Percentiles rank a stretch among this genome's conserved stretches.
Evolutionary conservation across 1,284 basidiomycete species (phyloP).

Genomic region (Irpex sp.): DNA sequence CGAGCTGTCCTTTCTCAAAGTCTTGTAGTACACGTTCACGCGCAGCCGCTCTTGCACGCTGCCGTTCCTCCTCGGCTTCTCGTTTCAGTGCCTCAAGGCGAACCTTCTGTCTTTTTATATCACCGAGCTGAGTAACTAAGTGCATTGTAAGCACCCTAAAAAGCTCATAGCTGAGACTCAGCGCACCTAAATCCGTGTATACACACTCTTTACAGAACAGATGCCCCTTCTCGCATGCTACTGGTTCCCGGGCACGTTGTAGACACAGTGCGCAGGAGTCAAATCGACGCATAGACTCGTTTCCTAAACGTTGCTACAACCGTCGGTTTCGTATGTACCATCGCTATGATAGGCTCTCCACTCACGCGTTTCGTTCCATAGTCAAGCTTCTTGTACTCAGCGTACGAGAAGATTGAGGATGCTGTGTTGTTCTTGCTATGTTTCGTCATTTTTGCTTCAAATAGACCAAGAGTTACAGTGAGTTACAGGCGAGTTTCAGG

Average conservation of each 20-base stretch:
- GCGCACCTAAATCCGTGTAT: slow-evolving; percentile 70
- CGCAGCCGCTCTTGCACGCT: slow-evolving; percentile 64
- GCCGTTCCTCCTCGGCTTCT: slow-evolving; percentile 73
- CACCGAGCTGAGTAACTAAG: slow-evolving; percentile 82
- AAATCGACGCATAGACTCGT: slow-evolving; percentile 87
- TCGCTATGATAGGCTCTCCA: slow-evolving; percentile 5
- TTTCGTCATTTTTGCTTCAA: slow-evolving; percentile 63
- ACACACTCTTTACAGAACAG: slow-evolving; percentile 90
- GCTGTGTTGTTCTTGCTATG: slow-evolving; percentile 89
- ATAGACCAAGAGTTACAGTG: not conserved
- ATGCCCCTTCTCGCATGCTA: slow-evolving; percentile 83
- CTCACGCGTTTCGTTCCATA: slow-evolving; percentile 76
- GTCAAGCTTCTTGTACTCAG: slow-evolving; percentile 79
- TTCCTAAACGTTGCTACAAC: slow-evolving; percentile 76
- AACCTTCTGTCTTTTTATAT: slow-evolving; percentile 83
- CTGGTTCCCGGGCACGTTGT: slow-evolving; percentile 73
- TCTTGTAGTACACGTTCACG: slow-evolving; percentile 82
- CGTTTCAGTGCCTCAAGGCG: slow-evolving; percentile 69
- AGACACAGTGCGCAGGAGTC: slow-evolving; percentile 87
- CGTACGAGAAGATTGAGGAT: slow-evolving; percentile 83
- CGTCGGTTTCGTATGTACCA: slow-evolving; percentile 14
- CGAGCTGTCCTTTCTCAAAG: slow-evolving; percentile 82
- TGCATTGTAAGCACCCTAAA: slow-evolving; percentile 11
- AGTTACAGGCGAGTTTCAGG: not conserved
- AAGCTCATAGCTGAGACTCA: not conserved